Conservation (phyloP, 495 filamentous ascomycete species). For the Lepidopterella palustris region DNA sequence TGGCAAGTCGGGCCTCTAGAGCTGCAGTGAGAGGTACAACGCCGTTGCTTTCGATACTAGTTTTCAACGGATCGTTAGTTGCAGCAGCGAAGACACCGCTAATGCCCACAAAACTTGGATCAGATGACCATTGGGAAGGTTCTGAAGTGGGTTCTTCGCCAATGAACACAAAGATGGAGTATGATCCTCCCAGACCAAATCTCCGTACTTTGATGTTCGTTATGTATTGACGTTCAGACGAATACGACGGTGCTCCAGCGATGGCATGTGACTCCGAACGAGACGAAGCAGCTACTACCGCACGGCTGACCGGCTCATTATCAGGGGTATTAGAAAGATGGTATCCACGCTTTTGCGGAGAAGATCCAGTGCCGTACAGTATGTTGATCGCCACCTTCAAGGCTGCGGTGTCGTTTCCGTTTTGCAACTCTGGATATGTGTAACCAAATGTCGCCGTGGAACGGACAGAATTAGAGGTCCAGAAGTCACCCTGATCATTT, state of each 20-base stretch:
- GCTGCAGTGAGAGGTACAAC: slow-evolving; percentile 52
- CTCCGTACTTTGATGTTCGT: slow-evolving; percentile 53
- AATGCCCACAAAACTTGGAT: slow-evolving; percentile 47
- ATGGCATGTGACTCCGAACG: neutral
- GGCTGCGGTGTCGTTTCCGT: slow-evolving; percentile 30
- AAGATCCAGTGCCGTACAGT: slow-evolving; percentile 44
- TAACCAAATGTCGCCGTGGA: slow-evolving; percentile 46
- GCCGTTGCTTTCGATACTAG: slow-evolving; percentile 37
- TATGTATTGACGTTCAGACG: slow-evolving; percentile 48
- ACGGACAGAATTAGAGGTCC: slow-evolving; percentile 35
- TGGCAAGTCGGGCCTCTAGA: slow-evolving; percentile 40
- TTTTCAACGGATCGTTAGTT: neutral
- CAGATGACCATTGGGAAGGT: slow-evolving; percentile 39
- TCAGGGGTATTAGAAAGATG: slow-evolving; percentile 1
- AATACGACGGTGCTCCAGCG: slow-evolving; percentile 17
- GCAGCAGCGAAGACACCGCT: slow-evolving; percentile 41
- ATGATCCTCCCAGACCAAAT: slow-evolving; percentile 49
- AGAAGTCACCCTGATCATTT: slow-evolving; percentile 33
- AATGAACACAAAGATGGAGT: slow-evolving; percentile 56
- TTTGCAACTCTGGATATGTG: slow-evolving; percentile 52
- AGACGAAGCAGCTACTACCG: neutral
- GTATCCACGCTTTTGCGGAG: slow-evolving; percentile 1
- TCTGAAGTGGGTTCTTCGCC: slow-evolving; percentile 41
- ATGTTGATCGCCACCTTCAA: slow-evolving; percentile 47
- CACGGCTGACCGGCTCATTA: neutral